These are phyloP conservation scores for Corchorus capsularis DNA, from an alignment of 345 rosid genomes.

Conservation along the genomic window DNA sequence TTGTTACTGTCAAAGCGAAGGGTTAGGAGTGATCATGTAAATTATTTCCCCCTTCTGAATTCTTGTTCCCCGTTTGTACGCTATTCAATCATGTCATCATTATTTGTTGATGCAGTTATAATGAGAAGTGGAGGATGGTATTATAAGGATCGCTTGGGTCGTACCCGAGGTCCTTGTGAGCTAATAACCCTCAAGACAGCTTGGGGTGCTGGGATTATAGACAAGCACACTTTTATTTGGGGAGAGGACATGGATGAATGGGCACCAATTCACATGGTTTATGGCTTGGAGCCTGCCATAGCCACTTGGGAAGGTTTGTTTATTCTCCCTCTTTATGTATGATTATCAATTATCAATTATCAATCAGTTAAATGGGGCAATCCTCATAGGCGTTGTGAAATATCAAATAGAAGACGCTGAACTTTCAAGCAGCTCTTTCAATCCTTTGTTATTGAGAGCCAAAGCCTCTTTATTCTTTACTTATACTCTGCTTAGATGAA, in stretches of 20 bases:
- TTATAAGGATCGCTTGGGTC: slow-evolving; percentile 91
- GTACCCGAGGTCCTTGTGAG: slow-evolving; percentile 91
- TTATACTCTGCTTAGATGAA: neutral
- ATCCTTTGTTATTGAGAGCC: neutral
- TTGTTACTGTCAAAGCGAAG: neutral
- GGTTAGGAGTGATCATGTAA: neutral
- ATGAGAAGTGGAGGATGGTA: slow-evolving; percentile 86
- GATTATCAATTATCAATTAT: slow-evolving; percentile 1
- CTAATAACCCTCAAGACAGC: slow-evolving; percentile 85
- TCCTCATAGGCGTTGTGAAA: neutral
- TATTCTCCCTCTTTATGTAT: neutral
- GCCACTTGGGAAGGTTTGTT: slow-evolving; percentile 94
- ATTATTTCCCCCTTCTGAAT: neutral
- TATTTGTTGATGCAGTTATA: slow-evolving; percentile 48
- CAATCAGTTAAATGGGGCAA: neutral
- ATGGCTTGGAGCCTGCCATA: slow-evolving; percentile 88
- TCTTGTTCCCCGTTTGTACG: neutral
- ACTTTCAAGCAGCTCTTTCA: neutral
- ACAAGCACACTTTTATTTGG: slow-evolving; percentile 92
- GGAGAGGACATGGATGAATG: slow-evolving; percentile 94
- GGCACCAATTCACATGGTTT: slow-evolving; percentile 95
- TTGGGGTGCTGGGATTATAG: slow-evolving; percentile 88
- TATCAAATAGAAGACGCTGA: neutral
- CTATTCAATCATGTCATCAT: neutral
- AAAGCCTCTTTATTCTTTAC: neutral